Evolutionary conservation across 2,329 filamentous ascomycete genomes (phyloP), one percentile per base, ranked within the genome.

Genomic region (Epichloe amarillans): DNA sequence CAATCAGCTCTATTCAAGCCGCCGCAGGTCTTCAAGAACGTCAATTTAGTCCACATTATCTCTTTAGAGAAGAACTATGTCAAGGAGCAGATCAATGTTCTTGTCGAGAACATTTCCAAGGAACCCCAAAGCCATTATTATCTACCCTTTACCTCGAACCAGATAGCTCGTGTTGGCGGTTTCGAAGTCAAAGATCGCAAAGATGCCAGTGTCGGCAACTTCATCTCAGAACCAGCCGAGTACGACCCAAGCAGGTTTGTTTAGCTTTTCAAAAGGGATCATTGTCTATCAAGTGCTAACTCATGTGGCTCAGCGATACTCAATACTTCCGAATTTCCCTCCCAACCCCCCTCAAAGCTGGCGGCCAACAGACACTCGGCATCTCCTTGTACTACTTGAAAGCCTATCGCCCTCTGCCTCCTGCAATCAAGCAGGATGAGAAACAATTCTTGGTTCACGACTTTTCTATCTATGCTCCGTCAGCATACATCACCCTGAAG

Each of bases 171-270:
- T 57, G 72, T 97, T 55, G 93, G 91, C 57, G 88, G 85, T 39
- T 72, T 98, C 52, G 90, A 97, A 71, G 93, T 90, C 50, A 88
- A 85, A 72, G 88, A 97, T 67, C 93, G 90, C 75, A 95, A 95
- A 69, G 79, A 89, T 56, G 68, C 78, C 37, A 76, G 75, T 49
- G 75, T 80, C 57, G 79, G 77, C 12, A 74, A 77, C 36, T 95
- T 96, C 66, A 68, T 71, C 46, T 82, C 84, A 41, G 82, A 87
- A 57, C 71, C 79, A 49, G 82, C 86, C 15, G 84, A 84, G 59
- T 75, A 79, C 57, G 76, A 84, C 55, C 60, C 72, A 21, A 64
- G 80, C 67, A 87, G 73, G 76, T 79, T 64, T 55, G 64, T 57
- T 66, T 35, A 45, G 6, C 38, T 30, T 33, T 12, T 21, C n/a